These are phyloP conservation scores for Thielaviopsis populi DNA, from an alignment of 2,329 filamentous ascomycete genomes.

Conservation along the genomic window DNA sequence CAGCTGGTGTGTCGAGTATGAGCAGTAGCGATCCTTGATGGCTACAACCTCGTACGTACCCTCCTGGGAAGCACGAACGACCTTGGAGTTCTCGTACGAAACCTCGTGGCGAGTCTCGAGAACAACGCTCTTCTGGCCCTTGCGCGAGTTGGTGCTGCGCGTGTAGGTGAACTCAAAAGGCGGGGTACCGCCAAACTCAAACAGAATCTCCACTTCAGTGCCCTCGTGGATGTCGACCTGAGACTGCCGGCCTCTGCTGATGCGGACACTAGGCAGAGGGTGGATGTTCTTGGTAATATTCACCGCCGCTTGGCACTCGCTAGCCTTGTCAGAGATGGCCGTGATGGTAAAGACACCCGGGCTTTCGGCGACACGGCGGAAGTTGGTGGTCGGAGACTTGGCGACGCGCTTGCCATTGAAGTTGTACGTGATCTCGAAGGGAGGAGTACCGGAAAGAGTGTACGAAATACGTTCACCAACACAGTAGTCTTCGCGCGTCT, in stretches of 20 bases:
- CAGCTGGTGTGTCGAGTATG: slow-evolving; percentile 60
- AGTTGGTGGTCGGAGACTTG: slow-evolving; percentile 62
- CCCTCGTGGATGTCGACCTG: slow-evolving; percentile 94
- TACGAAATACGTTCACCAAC: slow-evolving; percentile 91
- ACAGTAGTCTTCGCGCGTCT: slow-evolving; percentile 76
- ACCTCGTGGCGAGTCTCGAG: slow-evolving; percentile 84
- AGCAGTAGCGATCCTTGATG: slow-evolving; percentile 86
- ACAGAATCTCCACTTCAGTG: slow-evolving; percentile 80
- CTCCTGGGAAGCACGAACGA: slow-evolving; percentile 74
- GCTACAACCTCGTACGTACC: slow-evolving; percentile 95
- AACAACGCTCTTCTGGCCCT: slow-evolving; percentile 61
- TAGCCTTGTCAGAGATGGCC: slow-evolving; percentile 72
- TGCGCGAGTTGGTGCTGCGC: slow-evolving; percentile 68
- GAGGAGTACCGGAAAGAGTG: slow-evolving; percentile 75
- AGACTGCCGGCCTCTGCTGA: slow-evolving; percentile 67
- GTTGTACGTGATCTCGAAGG: slow-evolving; percentile 84
- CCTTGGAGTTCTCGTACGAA: slow-evolving; percentile 67
- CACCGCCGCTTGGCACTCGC: slow-evolving; percentile 68
- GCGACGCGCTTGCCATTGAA: slow-evolving; percentile 77
- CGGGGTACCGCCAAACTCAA: slow-evolving; percentile 88
- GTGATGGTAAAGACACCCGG: slow-evolving; percentile 82
- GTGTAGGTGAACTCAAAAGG: slow-evolving; percentile 98
- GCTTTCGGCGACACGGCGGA: slow-evolving; percentile 83
- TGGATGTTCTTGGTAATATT: slow-evolving; percentile 74
- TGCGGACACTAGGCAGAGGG: slow-evolving; percentile 77